Evolutionary conservation across 192 early-diverging fungal genomes (phyloP), one percentile per base, ranked within the genome.

Genomic region (Chytriomyces sp.): DNA sequence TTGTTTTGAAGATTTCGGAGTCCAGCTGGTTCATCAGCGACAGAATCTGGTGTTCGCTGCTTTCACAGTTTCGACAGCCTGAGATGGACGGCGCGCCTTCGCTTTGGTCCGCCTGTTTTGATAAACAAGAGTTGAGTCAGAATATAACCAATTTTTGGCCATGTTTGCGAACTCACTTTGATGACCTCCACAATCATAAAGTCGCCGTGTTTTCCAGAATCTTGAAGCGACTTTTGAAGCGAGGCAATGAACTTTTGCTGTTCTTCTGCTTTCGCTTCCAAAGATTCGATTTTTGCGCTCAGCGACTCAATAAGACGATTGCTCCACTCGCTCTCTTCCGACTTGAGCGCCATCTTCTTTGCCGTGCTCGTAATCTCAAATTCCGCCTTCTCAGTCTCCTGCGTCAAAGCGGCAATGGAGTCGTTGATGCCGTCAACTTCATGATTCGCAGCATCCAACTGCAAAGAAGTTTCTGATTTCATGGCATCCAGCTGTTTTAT

Each of bases 51-150:
- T 64, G 8, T 24, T 28, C 13, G 7, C 48, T 11, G 3, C 23
- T 47, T 28, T 8, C 16, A 28, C 73, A 75, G 9, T 62, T 62
- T 64, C 26, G 18, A 64, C 73, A 75, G 16, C 57, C 20, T 59
- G 23, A 60, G 57, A 18, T 35, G 35, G 35, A 35, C 35, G 35
- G 35, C 35, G 35, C 35, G 0, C 35, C 35, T 35, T 35, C 35
- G 35, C 35, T 35, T 35, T 35, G 35, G 35, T 35, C 35, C 35
- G 35, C 35, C 35, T 35, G 4, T 35, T 35, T 35, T 35, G 35
- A 35, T 35, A 35, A 35, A 35, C 35, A 0, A 35, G 3, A 4
- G 35, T 4, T 2, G 35, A 35, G 35, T 35, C 1, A 35, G 35
- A 35, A 35, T 35, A 35, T 35, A 35, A 35, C 2, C 35, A 35